Evolutionary conservation across 345 rosid genomes (phyloP), one percentile per base, ranked within the genome.

Genomic region (Clarkia xantiana): DNA sequence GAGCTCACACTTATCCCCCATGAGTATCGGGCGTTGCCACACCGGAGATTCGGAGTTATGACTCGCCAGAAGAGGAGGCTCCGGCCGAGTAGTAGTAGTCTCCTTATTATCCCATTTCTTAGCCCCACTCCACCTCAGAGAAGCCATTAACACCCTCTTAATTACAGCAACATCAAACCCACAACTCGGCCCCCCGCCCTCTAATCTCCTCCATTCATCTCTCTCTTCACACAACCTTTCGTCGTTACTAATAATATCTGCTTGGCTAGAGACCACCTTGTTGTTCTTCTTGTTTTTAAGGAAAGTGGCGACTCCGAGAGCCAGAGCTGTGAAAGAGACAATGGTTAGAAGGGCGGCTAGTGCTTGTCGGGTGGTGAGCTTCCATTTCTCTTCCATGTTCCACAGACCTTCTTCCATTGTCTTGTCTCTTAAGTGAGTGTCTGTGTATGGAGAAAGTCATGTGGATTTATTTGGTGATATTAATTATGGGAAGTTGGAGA

Each of bases 1-100:
- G 4, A 82, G 71, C 68, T 85, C 75, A 52, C 87, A 82, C 67
- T 80, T 89, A 71, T 71, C 95, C 55, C 94, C 95, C 94, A 80
- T 80, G n/a, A 82, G 66, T 39, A 80, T 82, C 7, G 94, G 95
- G 49, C 90, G 67, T 53, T 82, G 80, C 93, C 93, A 82, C 56
- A 82, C 80, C 0, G 90, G 81, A 1, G 83, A 78, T 38, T 47
- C 76, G 6, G 82, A 74, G 62, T 76, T 69, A 47, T 66, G 80
- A 58, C 83, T 83, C 59, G 62, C 41, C 40, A 46, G 56, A 39
- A 67, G 62, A 60, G 73, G 64, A 1, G 59, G 56, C 13, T 52
- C 45, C 7, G 54, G 44, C 41, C 40, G 36, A 29, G 36, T 2
- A 22, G 5, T 22, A 2, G 2, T 5, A 22, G 2, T 25, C 54